Percentiles rank a stretch among this genome's conserved stretches.
Conservation (phyloP, 306 rosid species). For the Hippophae rhamnoides region DNA sequence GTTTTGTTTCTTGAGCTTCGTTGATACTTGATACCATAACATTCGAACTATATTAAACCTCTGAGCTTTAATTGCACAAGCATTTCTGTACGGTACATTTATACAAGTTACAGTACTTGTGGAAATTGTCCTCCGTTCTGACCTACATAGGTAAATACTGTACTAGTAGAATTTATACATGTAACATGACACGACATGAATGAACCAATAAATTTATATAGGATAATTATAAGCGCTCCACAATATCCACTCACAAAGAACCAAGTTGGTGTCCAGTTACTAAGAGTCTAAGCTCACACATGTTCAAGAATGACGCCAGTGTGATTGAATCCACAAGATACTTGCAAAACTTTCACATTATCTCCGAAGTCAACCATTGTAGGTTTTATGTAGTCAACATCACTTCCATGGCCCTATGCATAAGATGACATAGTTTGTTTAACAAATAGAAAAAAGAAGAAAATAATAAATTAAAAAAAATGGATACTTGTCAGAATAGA, state of each 20-base stretch:
- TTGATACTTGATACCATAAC: too few relatives aligned
- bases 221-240: background rate
- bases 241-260: background rate
- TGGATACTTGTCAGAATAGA: too few relatives aligned
- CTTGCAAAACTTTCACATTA: slow-evolving; percentile 56
- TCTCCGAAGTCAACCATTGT: slow-evolving; percentile 43
- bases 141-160: too few relatives aligned
- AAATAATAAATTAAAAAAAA: background rate
- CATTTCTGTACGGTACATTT: too few relatives aligned
- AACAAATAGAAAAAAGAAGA: background rate
- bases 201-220: background rate
- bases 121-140: too few relatives aligned
- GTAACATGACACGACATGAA: background rate
- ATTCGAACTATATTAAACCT: too few relatives aligned
- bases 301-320: slow-evolving; percentile 77
- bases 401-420: slow-evolving; percentile 79
- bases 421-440: slow-evolving; percentile 5
- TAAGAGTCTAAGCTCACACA: slow-evolving; percentile 18
- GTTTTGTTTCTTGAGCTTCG: too few relatives aligned
- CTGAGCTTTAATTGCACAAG: too few relatives aligned
- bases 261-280: background rate
- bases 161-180: too few relatives aligned
- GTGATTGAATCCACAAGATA: slow-evolving; percentile 97
- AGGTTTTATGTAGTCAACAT: slow-evolving; percentile 70
- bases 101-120: too few relatives aligned